Evolutionary conservation across 768 basidiomycete genomes (phyloP).

Genomic region (Tephrocybe sp.): DNA sequence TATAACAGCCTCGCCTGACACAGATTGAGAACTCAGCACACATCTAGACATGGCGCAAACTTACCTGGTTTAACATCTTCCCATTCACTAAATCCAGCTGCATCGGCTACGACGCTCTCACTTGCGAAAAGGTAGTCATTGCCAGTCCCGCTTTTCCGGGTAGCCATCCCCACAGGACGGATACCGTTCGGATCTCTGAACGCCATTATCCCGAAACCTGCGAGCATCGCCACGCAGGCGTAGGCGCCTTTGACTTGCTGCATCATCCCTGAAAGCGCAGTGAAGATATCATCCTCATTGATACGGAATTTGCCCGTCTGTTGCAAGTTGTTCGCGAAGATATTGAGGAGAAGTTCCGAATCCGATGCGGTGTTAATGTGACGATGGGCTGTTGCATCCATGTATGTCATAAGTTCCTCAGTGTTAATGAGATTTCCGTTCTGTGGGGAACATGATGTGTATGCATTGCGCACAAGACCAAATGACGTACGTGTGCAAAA

Average conservation of each 20-base stretch:
- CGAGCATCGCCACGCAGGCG: conserved; percentile 98
- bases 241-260: conserved; percentile 88
- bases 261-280: conserved; percentile 88
- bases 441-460: conserved; percentile 37
- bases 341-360: conserved; percentile 95
- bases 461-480: neutral
- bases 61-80: conserved; percentile 88
- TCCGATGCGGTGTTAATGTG: conserved; percentile 99
- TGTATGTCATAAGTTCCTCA: conserved; percentile 76
- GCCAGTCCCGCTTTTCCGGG: conserved; percentile 54
- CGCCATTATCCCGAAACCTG: conserved; percentile 96
- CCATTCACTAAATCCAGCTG: conserved; percentile 89
- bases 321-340: conserved; percentile 96
- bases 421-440: conserved; percentile 99
- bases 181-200: conserved; percentile 99
- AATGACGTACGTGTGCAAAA: conserved; percentile 81
- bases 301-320: conserved; percentile 99
- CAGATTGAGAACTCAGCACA: conserved; percentile 2
- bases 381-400: conserved; percentile 94
- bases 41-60: conserved; percentile 16
- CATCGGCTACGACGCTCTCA: conserved; percentile 96
- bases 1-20: conserved; percentile 88
- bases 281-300: conserved; percentile 99
- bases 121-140: conserved; percentile 89
- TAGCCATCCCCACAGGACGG: conserved; percentile 85